Evolutionary conservation across 2,329 filamentous ascomycete genomes (phyloP).

Genomic region (Pestalotiopsis fici): DNA sequence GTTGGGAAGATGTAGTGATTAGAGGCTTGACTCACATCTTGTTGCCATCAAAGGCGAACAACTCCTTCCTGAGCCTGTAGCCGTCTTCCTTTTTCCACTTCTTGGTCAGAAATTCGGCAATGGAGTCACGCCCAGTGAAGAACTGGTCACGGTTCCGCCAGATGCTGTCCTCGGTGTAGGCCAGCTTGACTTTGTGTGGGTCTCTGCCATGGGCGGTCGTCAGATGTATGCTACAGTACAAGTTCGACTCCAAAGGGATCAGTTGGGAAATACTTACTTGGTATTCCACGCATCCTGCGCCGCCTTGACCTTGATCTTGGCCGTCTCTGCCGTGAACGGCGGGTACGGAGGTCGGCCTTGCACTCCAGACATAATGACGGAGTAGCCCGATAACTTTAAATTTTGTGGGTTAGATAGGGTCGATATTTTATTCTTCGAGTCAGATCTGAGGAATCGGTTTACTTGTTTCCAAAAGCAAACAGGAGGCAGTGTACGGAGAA

Average conservation of each 20-base stretch:
- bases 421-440: too few species aligned
- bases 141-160: slow-evolving; percentile 81
- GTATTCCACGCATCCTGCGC: slow-evolving; percentile 86
- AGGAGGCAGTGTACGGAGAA: too few species aligned
- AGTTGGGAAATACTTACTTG: slow-evolving; percentile 44
- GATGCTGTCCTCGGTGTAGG: slow-evolving; percentile 74
- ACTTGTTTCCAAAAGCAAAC: too few species aligned
- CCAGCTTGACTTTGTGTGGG: slow-evolving; percentile 65
- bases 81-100: slow-evolving; percentile 76
- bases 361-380: slow-evolving; percentile 5
- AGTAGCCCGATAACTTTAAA: too few species aligned
- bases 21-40: slow-evolving; percentile 49
- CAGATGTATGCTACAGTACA: not conserved
- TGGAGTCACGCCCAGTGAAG: slow-evolving; percentile 66
- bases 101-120: slow-evolving; percentile 65
- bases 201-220: slow-evolving; percentile 45
- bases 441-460: too few species aligned
- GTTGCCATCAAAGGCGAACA: slow-evolving; percentile 76
- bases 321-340: slow-evolving; percentile 74
- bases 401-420: not conserved
- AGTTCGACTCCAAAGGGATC: not conserved
- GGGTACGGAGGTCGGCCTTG: slow-evolving; percentile 52
- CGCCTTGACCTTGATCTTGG: slow-evolving; percentile 76
- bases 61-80: slow-evolving; percentile 78
- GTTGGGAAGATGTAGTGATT: too few species aligned